Evolutionary conservation across 2,329 filamentous ascomycete species (phyloP), one percentile per base, ranked within the genome.

Genomic region (Xylaria sp.): DNA sequence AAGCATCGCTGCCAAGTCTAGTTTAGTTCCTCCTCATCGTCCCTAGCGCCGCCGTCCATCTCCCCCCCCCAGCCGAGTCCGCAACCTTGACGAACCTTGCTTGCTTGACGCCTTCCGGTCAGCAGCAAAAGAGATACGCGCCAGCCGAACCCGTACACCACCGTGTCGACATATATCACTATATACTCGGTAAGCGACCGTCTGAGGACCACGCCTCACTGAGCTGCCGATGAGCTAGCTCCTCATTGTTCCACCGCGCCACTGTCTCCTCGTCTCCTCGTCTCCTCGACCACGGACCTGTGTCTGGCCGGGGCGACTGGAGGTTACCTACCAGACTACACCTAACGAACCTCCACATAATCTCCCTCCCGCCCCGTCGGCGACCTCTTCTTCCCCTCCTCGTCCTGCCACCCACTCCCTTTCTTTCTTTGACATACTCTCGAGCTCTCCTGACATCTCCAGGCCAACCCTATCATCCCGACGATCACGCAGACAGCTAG

Each of bases 401-500:
- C 28, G 28, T 28, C 28, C 28, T 28, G 5, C 28, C 28, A 28
- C 25, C 28, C 28, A 28, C 34, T 37, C 6, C 34, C 34, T 10
- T 37, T 10, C 34, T 10, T 8, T 37, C 34, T 37, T 37, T 10
- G 1, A 28, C 28, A 28, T 6, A 28, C 34, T 37, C 32, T 34
- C 7, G 34, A 8, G 34, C 10, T 54, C 54, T 25, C 39, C 20
- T 13, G 51, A 59, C 66, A 58, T 67, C 65, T 37, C 55, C 68
- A 46, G 41, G 18, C 5, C 41, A 46, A 7, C 41, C 41, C 15
- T n/a, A 7, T 8, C 18, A 66, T n/a, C 46, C 69, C 54, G 58
- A 68, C 46, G 48, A 51, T 60, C 66, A 48, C 18, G 54, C 56
- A 69, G 32, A 61, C 56, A 70, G 66, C 65, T 67, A 70, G 65